Evolutionary conservation across 225 moss, liverwort and hornwort species (phyloP), one percentile per base, ranked within the genome.

Genomic region (Physcomitrellopsis africana): DNA sequence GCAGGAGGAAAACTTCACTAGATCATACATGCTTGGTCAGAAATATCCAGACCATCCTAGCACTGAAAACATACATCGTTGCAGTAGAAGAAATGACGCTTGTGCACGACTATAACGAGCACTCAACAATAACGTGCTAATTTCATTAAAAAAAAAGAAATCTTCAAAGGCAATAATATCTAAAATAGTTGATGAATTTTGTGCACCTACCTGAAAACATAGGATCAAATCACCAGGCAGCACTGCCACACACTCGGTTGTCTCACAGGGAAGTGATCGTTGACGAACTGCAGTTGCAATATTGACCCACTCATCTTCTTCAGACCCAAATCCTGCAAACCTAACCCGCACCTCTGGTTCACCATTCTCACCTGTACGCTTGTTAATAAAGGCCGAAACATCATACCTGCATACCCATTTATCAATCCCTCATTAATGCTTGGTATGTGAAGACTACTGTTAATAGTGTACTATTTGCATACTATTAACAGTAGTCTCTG

Each of bases 291-390:
- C 89, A 70, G 58, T 86, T 42, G 90, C 84, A 26, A 95, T 93
- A 68, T 86, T 88, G 46, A 99, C 93, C 99, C 99, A 99, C 76
- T 99, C 99, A 78, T 99, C 99, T 87, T 99, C 97, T 83, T 99
- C 97, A 13, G 97, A 86, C 55, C 94, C 99, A 86, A 99, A 99
- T 48, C 99, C 99, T 60, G 95, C 82, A 85, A 95, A 99, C 74
- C 99, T 90, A 78, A 99, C 99, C 76, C 93, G 83, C 60, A 95
- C 99, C 80, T 95, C 95, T 54, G 93, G 89, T 68, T 89, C 93
- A 62, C 90, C 92, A 61, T 76, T 79, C 41, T 84, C 77, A 69
- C 85, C 81, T 55, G 89, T 69, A 68, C 95, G 91, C 76, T 92
- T 92, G 65, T 87, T 92, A 68, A 99, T 92, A 67, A 99, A 95